Base-by-base conservation (phyloP, 1,284 basidiomycete species). In the Ceratobasidium sp. region DNA sequence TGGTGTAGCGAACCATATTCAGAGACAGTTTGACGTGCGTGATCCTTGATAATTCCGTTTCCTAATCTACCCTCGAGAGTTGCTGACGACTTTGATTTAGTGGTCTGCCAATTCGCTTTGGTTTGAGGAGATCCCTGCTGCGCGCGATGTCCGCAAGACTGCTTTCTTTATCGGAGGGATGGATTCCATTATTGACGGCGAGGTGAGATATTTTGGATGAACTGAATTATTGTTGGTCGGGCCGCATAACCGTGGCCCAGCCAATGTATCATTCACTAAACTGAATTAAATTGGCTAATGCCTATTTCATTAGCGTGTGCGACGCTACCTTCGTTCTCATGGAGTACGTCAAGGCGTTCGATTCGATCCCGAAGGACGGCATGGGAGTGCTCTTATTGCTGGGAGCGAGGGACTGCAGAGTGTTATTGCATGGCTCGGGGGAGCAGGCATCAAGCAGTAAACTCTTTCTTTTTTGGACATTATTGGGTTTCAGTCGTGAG, bases 91-190 rank as follows among this genome's bases (percentile, higher is more conserved):
- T 84, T 29, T 15, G 83, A 53, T 66, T 15, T 81, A 85, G 79
- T 96, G 94, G 95, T 86, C 89, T 41, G 89, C 92, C n/a, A 97
- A 97, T 81, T 91, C 93, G 6, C 85, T 97, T 15, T 97, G 93
- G 89, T 92, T 90, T 76, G 93, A 95, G 81, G 93, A 97, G 79
- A 95, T 97, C 54, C 94, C 94, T 0, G 87, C 93, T 79, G 90
- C 90, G 15, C 63, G 60, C 50, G 88, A 93, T 80, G 86, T 87
- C 1, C 78, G 83, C 72, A 86, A 89, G 82, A 86, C 88, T 17
- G 79, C 81, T 69, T 92, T 94, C 81, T 87, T 96, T 78, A 84
- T 97, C 17, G 93, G 94, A 24, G 93, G 92, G 0, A 87, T 90
- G 77, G 96, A 97, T 78, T 86, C 87, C 29, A 94, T 98, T 78